Conservation (phyloP, 257 asterid species). For the Paraleonurus japonicus region DNA sequence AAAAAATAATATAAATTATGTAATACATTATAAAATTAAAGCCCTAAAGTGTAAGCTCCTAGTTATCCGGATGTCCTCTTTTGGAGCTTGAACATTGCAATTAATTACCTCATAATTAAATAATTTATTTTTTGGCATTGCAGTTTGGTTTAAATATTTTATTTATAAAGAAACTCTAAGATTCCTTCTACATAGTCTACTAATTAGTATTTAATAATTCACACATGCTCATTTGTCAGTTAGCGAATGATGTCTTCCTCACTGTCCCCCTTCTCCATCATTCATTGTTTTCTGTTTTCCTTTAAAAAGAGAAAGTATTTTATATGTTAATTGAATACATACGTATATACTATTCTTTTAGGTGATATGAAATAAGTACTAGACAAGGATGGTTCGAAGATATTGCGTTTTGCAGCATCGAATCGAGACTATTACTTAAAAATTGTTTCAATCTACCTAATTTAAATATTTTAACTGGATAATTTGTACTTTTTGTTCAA, state of each 20-base stretch:
- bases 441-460: not conserved
- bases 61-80: constrained; percentile 46
- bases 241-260: constrained; percentile 39
- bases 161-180: constrained; percentile 28
- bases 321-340: constrained; percentile 11
- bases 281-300: constrained; percentile 29
- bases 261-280: constrained; percentile 31
- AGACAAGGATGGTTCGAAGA: not conserved
- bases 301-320: not conserved
- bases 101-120: constrained; percentile 33
- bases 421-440: not conserved
- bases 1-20: not conserved
- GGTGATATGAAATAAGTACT: not conserved
- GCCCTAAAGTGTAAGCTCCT: constrained; percentile 32
- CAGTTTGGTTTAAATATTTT: constrained; percentile 14
- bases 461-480: too few species aligned
- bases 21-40: not conserved
- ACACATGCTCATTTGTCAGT: constrained; percentile 53
- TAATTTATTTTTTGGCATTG: constrained; percentile 13
- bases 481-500: too few species aligned
- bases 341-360: not conserved
- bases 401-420: not conserved
- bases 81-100: constrained; percentile 34
- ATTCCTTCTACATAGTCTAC: constrained; percentile 39
- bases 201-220: constrained; percentile 30